A percentile compares a stretch with the other conserved stretches of the same genome.
Conservation (phyloP, 768 basidiomycete genomes). For the Amylocystis lapponica region DNA sequence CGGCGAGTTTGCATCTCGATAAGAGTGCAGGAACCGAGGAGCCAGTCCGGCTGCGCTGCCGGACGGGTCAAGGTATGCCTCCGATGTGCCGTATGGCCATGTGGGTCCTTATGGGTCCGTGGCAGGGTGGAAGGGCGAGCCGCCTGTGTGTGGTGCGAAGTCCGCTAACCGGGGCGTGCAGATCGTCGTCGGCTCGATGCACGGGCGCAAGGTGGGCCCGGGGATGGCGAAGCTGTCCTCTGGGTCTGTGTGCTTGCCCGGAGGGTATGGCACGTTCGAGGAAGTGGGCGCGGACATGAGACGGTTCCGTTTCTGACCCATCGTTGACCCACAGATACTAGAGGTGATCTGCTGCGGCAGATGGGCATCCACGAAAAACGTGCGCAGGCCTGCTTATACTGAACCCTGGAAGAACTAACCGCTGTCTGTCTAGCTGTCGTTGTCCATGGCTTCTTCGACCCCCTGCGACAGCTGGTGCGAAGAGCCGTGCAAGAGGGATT, state of each 20-base stretch:
- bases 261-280: constrained; percentile 94
- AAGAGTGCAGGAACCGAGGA: constrained; percentile 31
- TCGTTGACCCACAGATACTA: constrained; percentile 68
- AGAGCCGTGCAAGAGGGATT: constrained; percentile 67
- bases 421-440: constrained; percentile 82
- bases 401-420: neutral
- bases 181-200: constrained; percentile 78
- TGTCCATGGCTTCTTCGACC: constrained; percentile 73
- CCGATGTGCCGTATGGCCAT: too few relatives aligned
- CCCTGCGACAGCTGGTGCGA: constrained; percentile 70
- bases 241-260: constrained; percentile 86
- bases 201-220: constrained; percentile 83
- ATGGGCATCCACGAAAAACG: constrained; percentile 83
- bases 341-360: constrained; percentile 95
- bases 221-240: constrained; percentile 80
- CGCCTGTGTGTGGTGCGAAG: too few relatives aligned
- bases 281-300: too few relatives aligned
- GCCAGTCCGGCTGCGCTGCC: constrained; percentile 21
- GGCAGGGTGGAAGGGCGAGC: too few relatives aligned
- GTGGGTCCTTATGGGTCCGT: neutral
- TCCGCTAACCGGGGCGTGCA: constrained; percentile 19
- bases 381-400: constrained; percentile 28
- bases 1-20: constrained; percentile 58
- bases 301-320: too few relatives aligned
- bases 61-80: constrained; percentile 33